phyloP scores from a whole-genome alignment of 441 rosid genomes.

The Pelargonium fulgidum region DNA sequence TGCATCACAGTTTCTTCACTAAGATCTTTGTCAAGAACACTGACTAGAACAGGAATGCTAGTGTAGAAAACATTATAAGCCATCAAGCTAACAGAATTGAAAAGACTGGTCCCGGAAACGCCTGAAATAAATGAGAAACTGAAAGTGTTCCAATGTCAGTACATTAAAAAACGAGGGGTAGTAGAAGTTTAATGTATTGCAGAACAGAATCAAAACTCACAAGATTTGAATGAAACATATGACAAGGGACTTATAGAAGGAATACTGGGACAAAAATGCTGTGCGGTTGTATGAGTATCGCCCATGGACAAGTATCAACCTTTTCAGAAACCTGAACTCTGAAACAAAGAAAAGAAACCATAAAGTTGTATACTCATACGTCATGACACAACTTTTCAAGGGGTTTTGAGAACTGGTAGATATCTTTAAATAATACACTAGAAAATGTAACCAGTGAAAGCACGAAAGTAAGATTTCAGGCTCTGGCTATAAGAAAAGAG shows the following conservation, averaged over 20 bases:
- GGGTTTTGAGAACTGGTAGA: background rate
- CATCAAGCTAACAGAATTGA: conserved; percentile 98
- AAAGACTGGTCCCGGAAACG: conserved; percentile 97
- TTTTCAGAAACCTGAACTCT: conserved; percentile 89
- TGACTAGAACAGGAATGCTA: conserved; percentile 86
- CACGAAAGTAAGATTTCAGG: background rate
- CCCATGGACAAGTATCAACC: conserved; percentile 94
- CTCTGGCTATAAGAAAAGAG: background rate
- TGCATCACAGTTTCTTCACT: conserved; percentile 90
- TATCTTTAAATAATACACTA: background rate
- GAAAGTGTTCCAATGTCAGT: conserved; percentile 43
- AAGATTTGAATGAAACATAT: conserved; percentile 98
- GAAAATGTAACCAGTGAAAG: background rate
- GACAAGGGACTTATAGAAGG: conserved; percentile 87
- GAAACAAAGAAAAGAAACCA: conserved; percentile 29
- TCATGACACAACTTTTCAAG: background rate
- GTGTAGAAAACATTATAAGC: conserved; percentile 97
- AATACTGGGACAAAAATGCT: conserved; percentile 92
- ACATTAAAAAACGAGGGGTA: conserved; percentile 13
- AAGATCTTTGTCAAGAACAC: conserved; percentile 96
- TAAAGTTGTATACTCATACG: background rate
- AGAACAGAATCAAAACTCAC: conserved; percentile 45
- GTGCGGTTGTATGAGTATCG: conserved; percentile 97
- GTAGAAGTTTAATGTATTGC: conserved; percentile 2
- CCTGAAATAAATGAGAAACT: conserved; percentile 99